Conservation (phyloP, 2,329 filamentous ascomycete genomes). For the Aspergillus calidoustus region DNA sequence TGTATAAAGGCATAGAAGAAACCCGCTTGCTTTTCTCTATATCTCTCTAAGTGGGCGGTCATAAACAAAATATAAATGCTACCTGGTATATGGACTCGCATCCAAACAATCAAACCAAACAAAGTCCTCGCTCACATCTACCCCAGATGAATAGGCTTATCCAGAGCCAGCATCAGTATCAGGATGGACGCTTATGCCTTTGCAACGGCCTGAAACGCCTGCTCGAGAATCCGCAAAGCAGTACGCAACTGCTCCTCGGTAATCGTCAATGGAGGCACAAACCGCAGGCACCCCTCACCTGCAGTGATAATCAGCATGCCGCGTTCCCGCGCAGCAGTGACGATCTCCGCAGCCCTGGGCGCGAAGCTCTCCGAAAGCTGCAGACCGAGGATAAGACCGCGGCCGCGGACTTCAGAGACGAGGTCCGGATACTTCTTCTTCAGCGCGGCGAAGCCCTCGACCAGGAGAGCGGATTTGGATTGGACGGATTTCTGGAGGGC, state of each 20-base stretch:
- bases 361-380: slow-evolving; percentile 75
- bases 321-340: slow-evolving; percentile 84
- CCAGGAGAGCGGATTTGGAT: slow-evolving; percentile 67
- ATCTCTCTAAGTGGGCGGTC: slow-evolving; percentile 7
- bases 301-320: slow-evolving; percentile 91
- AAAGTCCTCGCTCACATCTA: neutral
- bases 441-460: slow-evolving; percentile 61
- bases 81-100: slow-evolving; percentile 15
- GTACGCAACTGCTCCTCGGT: slow-evolving; percentile 78
- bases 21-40: slow-evolving; percentile 18
- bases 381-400: slow-evolving; percentile 82
- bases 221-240: slow-evolving; percentile 75
- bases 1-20: neutral
- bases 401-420: slow-evolving; percentile 78
- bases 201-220: slow-evolving; percentile 62
- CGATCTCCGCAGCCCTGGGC: slow-evolving; percentile 59
- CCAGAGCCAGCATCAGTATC: neutral
- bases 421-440: slow-evolving; percentile 69
- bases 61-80: slow-evolving; percentile 19
- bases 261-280: slow-evolving; percentile 86
- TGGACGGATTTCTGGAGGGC: slow-evolving; percentile 72
- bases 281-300: slow-evolving; percentile 87
- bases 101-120: neutral
- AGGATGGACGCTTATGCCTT: slow-evolving; percentile 30
- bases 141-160: neutral